Evolutionary conservation across 495 filamentous ascomycete genomes (phyloP).

Genomic region (Aspergillus sclerotiicarbonarius): DNA sequence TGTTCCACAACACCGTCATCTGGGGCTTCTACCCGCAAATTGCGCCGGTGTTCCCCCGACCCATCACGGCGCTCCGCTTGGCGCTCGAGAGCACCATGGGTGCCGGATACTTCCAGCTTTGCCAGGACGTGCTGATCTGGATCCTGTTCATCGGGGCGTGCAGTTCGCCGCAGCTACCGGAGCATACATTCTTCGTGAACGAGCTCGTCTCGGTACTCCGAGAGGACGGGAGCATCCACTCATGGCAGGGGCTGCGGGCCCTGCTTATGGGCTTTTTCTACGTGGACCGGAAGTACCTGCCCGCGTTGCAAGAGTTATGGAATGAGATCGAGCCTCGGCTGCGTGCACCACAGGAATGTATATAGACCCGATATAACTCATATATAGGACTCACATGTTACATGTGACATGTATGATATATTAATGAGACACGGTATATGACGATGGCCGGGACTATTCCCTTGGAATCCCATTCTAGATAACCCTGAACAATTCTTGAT

Average conservation of each 20-base stretch:
- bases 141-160: slow-evolving; percentile 42
- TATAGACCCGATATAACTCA: slow-evolving; percentile 7
- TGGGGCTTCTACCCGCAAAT: slow-evolving; percentile 48
- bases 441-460: no score
- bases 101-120: slow-evolving; percentile 35
- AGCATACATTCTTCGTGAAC: slow-evolving; percentile 37
- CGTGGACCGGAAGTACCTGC: slow-evolving; percentile 38
- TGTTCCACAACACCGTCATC: slow-evolving; percentile 48
- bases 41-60: slow-evolving; percentile 38
- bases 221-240: slow-evolving; percentile 26
- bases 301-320: slow-evolving; percentile 37
- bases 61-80: slow-evolving; percentile 36
- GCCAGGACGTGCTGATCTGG: slow-evolving; percentile 43
- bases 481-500: no score
- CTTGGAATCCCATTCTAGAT: background rate
- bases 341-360: slow-evolving; percentile 15
- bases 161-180: slow-evolving; percentile 28
- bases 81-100: slow-evolving; percentile 39
- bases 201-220: slow-evolving; percentile 34
- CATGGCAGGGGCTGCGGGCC: slow-evolving; percentile 39
- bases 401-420: slow-evolving; percentile 12
- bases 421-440: slow-evolving; percentile 23
- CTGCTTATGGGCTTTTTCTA: slow-evolving; percentile 43
- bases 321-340: slow-evolving; percentile 30
- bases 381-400: background rate